phyloP scores from a whole-genome alignment of 2,329 filamentous ascomycete genomes.

The Fusarium succisae region DNA sequence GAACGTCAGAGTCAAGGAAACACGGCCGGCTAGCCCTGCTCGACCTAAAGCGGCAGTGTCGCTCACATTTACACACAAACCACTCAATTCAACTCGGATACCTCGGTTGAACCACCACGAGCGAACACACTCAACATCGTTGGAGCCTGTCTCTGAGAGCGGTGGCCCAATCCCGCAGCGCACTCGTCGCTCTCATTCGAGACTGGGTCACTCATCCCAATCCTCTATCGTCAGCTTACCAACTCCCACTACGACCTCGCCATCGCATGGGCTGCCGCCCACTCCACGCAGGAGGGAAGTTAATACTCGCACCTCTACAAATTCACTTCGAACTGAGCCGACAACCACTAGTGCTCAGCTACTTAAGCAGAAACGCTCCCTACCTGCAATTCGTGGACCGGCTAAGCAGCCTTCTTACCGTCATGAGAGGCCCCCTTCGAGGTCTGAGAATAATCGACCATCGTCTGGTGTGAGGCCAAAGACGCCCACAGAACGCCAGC shows the following conservation, averaged over 20 bases:
- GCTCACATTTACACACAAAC: slow-evolving; percentile 89
- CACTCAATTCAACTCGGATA: slow-evolving; percentile 71
- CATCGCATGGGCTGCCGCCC: slow-evolving; percentile 62
- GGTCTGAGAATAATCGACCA: slow-evolving; percentile 62
- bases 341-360: slow-evolving; percentile 74
- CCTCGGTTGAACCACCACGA: slow-evolving; percentile 80
- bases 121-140: slow-evolving; percentile 72
- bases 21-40: slow-evolving; percentile 73
- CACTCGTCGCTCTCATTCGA: slow-evolving; percentile 69
- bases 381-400: slow-evolving; percentile 67
- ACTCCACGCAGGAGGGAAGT: slow-evolving; percentile 71
- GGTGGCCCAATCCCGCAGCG: slow-evolving; percentile 74
- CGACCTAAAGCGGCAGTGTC: slow-evolving; percentile 81
- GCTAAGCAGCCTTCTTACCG: slow-evolving; percentile 59
- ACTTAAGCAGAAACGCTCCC: slow-evolving; percentile 71
- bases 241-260: slow-evolving; percentile 67
- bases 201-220: slow-evolving; percentile 74
- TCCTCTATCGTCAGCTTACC: slow-evolving; percentile 73
- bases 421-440: slow-evolving; percentile 68
- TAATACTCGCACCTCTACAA: slow-evolving; percentile 62
- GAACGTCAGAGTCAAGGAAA: slow-evolving; percentile 87
- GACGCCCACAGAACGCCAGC: slow-evolving; percentile 73
- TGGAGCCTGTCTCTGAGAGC: slow-evolving; percentile 94
- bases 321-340: slow-evolving; percentile 65
- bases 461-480: slow-evolving; percentile 68